A percentile compares a stretch with the other conserved stretches of the same genome.
Evolutionary conservation across 1,284 basidiomycete genomes (phyloP).

Genomic region (Phenoliferia sp.): DNA sequence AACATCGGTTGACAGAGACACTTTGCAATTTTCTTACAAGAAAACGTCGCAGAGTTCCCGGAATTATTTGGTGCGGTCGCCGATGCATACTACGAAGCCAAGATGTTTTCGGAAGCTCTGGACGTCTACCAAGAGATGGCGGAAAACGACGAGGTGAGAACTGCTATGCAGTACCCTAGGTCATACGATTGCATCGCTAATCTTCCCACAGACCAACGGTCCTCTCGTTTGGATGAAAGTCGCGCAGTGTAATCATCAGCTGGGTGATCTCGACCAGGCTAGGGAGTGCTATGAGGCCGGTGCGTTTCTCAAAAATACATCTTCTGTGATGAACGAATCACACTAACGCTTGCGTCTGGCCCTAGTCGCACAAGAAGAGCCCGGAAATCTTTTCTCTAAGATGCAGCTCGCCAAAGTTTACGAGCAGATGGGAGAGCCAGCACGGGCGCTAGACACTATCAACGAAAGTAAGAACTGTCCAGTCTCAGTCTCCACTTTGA

Average conservation of each 20-base stretch:
- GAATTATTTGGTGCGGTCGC: slow-evolving; percentile 76
- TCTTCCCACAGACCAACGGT: slow-evolving; percentile 29
- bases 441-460: slow-evolving; percentile 77
- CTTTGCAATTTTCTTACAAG: slow-evolving; percentile 58
- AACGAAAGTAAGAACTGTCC: slow-evolving; percentile 62
- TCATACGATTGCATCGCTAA: neutral
- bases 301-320: slow-evolving; percentile 46
- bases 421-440: slow-evolving; percentile 68
- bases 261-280: slow-evolving; percentile 67
- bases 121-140: slow-evolving; percentile 71
- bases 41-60: slow-evolving; percentile 68
- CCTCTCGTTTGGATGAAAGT: slow-evolving; percentile 34
- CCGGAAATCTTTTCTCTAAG: slow-evolving; percentile 70
- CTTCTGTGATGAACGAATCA: too few species aligned
- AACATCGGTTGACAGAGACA: slow-evolving; percentile 55
- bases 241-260: slow-evolving; percentile 52
- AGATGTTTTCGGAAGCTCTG: slow-evolving; percentile 68
- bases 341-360: neutral
- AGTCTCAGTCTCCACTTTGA: slow-evolving; percentile 44
- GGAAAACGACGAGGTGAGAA: slow-evolving; percentile 59
- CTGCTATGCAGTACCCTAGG: neutral
- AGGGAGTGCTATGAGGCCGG: slow-evolving; percentile 77
- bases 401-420: slow-evolving; percentile 85
- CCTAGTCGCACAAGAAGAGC: slow-evolving; percentile 66
- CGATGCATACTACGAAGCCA: slow-evolving; percentile 71